Evolutionary conservation across 345 rosid species (phyloP), one percentile per base, ranked within the genome.

Genomic region (Populus ilicifolia): DNA sequence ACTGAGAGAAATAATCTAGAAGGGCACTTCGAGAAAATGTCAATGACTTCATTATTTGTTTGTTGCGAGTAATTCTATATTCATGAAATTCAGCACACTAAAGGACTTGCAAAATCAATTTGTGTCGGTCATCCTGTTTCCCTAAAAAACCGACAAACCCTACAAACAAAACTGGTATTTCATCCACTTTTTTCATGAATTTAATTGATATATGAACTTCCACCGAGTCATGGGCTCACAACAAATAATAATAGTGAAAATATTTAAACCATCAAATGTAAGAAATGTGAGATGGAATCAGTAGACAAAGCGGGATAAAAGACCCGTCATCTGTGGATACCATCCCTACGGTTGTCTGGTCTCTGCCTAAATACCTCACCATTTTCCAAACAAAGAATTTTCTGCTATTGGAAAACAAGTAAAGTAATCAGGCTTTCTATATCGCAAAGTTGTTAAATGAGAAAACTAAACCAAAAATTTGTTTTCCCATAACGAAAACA

Each of bases 321-420:
- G 39, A 21, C 85, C 85, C 83, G 75, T 56, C 75, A 75, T 80
- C 92, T 86, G 90, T 86, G 92, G 92, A 86, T 80, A 70, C 80
- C 90, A 87, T 86, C 85, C 25, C 89, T 86, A 83, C 87, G 88
- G 92, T 89, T 89, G 92, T 87, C 90, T 87, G 90, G 86, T 90
- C 92, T 88, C 85, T 70, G 87, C 86, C 88, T 80, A n/a, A 81
- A 74, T 75, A 21, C 70, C 36, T 10, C 9, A 59, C 59, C 21
- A 54, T 9, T 17, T 44, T 67, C 48, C 35, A 48, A 67, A 16
- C 78, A 75, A 74, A 71, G 44, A 43, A 16, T 44, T 25, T 4
- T 64, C 69, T 70, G 73, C 70, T 39, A 50, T 35, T 7, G 68
- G 75, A 66, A 70, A 65, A 56, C 17, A 52, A 70, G 66, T 25